Evolutionary conservation across 106 monocot species (phyloP).

Genomic region (Ottelia alismoides): DNA sequence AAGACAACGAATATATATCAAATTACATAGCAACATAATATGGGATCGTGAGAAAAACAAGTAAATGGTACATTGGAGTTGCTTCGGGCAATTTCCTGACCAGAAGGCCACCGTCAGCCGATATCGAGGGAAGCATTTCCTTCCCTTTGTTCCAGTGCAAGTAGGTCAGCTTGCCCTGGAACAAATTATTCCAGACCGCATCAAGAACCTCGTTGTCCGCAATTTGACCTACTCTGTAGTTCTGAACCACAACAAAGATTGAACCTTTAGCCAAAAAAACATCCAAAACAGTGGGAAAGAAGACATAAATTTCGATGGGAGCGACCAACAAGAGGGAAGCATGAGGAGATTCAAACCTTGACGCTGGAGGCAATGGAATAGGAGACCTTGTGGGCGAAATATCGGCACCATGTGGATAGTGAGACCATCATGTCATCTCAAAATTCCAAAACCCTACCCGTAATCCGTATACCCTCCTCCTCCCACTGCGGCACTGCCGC

Average conservation of each 20-base stretch:
- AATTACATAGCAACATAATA: background rate
- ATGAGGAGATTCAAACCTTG: conserved; percentile 3
- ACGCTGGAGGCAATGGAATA: conserved; percentile 10
- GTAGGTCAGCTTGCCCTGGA: conserved; percentile 87
- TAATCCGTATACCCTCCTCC: no score
- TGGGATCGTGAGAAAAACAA: background rate
- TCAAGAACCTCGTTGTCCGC: conserved; percentile 56
- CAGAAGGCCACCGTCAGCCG: conserved; percentile 55
- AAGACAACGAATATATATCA: background rate
- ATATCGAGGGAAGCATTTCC: conserved; percentile 62
- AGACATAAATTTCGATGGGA: no score
- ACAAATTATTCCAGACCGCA: conserved; percentile 69
- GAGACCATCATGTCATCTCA: no score
- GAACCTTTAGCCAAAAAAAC: no score
- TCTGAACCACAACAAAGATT: no score
- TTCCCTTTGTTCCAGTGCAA: conserved; percentile 71
- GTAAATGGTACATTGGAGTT: conserved; percentile 44
- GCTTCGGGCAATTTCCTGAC: conserved; percentile 71
- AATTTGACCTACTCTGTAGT: conserved; percentile 67
- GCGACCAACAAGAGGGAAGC: no score
- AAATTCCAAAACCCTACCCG: no score
- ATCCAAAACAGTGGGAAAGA: no score
- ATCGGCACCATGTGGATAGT: conserved; percentile 10
- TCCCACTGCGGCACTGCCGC: no score
- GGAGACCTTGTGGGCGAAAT: conserved; percentile 5